phyloP scores from a whole-genome alignment of 2,329 filamentous ascomycete genomes.

The Fusarium poae region DNA sequence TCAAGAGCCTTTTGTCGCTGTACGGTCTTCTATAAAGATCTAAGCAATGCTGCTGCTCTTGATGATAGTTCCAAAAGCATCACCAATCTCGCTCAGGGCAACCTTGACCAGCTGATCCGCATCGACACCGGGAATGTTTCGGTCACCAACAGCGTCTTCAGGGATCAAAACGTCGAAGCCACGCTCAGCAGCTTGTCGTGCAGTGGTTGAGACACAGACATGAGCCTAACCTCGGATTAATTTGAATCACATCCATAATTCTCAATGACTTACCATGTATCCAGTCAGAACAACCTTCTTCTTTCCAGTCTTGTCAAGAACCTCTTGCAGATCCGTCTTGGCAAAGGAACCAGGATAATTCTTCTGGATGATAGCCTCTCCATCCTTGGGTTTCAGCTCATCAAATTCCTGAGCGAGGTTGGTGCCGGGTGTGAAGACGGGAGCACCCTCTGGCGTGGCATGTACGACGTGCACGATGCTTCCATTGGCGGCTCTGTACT shows the following conservation, averaged over 20 bases:
- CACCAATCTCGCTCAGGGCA: conserved; percentile 69
- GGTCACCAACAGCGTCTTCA: conserved; percentile 73
- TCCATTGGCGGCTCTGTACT: conserved; percentile 67
- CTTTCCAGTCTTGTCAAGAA: conserved; percentile 61
- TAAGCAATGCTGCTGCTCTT: conserved; percentile 50
- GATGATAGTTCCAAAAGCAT: conserved; percentile 74
- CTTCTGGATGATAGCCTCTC: conserved; percentile 71
- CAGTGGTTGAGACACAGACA: conserved; percentile 73
- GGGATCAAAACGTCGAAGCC: conserved; percentile 74
- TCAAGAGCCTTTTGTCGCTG: background rate
- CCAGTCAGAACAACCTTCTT: conserved; percentile 73
- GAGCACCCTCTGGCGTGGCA: conserved; percentile 69
- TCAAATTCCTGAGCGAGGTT: conserved; percentile 70
- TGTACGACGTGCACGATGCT: conserved; percentile 73
- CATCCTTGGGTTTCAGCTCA: conserved; percentile 66
- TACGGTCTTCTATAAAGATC: background rate
- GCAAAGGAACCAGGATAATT: conserved; percentile 70
- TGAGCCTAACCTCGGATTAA: conserved; percentile 63
- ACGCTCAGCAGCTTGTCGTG: conserved; percentile 69
- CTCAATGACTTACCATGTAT: conserved; percentile 63
- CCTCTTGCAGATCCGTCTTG: conserved; percentile 67
- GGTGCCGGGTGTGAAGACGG: conserved; percentile 74
- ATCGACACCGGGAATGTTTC: conserved; percentile 72
- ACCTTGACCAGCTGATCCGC: conserved; percentile 66
- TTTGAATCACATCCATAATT: background rate